Conservation (phyloP, 345 rosid genomes). For the Carallia brachiata region DNA sequence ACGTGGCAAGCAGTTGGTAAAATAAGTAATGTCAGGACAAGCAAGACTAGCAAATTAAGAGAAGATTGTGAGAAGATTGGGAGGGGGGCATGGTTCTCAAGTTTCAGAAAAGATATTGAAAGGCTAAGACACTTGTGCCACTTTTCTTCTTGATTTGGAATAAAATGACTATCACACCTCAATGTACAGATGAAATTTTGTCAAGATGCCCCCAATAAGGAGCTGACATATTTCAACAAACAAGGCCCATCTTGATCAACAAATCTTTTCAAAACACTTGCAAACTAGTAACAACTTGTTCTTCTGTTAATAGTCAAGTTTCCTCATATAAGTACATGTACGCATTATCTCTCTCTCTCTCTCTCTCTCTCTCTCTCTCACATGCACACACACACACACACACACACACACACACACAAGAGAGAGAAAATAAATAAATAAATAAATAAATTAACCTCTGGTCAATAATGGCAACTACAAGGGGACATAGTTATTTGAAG, state of each 20-base stretch:
- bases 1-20: neutral
- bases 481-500: neutral
- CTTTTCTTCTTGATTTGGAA: too few species aligned
- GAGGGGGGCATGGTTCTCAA: neutral
- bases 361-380: neutral
- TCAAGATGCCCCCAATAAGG: too few species aligned
- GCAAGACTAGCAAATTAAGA: neutral
- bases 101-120: neutral
- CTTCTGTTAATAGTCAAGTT: too few species aligned
- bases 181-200: too few species aligned
- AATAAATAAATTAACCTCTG: neutral
- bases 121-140: too few species aligned
- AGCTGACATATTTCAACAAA: too few species aligned
- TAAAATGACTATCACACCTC: too few species aligned
- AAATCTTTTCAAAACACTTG: too few species aligned
- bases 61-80: neutral
- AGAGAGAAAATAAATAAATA: too few species aligned
- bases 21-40: neutral
- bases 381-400: neutral
- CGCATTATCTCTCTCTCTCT: neutral
- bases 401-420: neutral
- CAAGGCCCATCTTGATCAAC: too few species aligned
- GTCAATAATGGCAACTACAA: slow-evolving; percentile 8
- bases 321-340: too few species aligned
- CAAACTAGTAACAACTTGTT: too few species aligned